Base-by-base conservation (phyloP, 140 eudicot genomes). In the Cichorium intybus region DNA sequence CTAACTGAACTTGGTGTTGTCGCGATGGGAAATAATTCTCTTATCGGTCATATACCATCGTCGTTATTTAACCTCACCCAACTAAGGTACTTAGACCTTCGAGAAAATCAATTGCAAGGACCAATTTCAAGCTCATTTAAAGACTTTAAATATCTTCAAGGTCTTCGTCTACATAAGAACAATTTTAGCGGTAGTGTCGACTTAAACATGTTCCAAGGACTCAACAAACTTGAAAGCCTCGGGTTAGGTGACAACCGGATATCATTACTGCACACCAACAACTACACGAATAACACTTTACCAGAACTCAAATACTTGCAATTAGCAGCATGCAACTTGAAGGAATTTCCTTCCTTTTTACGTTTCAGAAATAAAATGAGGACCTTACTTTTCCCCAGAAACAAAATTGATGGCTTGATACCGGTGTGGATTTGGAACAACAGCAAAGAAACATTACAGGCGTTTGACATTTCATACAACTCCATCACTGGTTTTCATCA, bases 41-140 rank as follows among this genome's bases (percentile, higher is more conserved):
- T 81, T 29, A 20, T 3, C 7, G 82, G 82, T 21, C 24, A 0
- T n/a, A 39, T 81, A 35, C 86, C 86, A 43, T 51, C 73, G 2
- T 77, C 64, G 41, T 46, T 77, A 35, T 24, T 23, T 47, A 81
- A 81, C 63, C 47, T 72, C 14, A 81, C 86, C 23, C 56, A 45
- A 6, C 47, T 81, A 59, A 63, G 4, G 7, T 0, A 0, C 0
- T 9, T 77, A 39, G 31, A 49, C 24, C 53, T 77, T 15, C 0
- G 6, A 0, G 0, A 0, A 0, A 81, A 77, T 53, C 74, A 33
- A 35, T 11, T 77, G 16, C 59, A 68, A 2, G 83, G 86, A 39
- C 24, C 70, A 14, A 69, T 81, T 56, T 39, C 80, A 5, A 50
- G 27, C 17, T 62, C 65, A 12, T 52, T 81, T 34, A 57, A 74